phyloP scores from a whole-genome alignment of 148 eudicot species.

The Rhododendron simsii region DNA sequence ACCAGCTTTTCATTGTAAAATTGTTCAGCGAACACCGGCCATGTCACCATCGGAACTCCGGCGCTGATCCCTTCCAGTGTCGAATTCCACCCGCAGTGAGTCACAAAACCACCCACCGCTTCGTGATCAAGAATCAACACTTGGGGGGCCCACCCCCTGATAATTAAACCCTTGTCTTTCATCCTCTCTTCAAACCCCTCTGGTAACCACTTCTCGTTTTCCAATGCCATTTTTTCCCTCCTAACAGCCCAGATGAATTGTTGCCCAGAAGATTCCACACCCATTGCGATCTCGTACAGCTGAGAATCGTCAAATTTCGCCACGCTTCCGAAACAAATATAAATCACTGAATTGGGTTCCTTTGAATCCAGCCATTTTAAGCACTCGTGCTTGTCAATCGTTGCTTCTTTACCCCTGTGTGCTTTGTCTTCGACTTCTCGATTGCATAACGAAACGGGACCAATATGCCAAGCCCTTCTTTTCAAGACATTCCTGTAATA shows the following conservation, averaged over 20 bases:
- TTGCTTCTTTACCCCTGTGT: constrained; percentile 32
- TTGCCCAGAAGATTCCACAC: constrained; percentile 44
- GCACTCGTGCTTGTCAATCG: constrained; percentile 39
- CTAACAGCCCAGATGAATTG: constrained; percentile 58
- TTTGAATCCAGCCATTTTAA: constrained; percentile 59
- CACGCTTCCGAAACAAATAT: constrained; percentile 47
- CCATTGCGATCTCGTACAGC: constrained; percentile 46
- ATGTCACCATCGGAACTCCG: constrained; percentile 38
- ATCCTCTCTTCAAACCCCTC: constrained; percentile 26
- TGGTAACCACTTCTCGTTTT: constrained; percentile 14
- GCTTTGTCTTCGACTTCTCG: constrained; percentile 24
- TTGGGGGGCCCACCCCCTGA: constrained; percentile 41
- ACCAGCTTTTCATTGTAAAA: constrained; percentile 33
- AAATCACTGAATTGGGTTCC: constrained; percentile 45
- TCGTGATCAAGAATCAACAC: constrained; percentile 26
- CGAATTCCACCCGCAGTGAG: constrained; percentile 47
- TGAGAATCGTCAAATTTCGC: constrained; percentile 15
- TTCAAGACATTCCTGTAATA: constrained; percentile 35
- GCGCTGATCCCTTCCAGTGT: constrained; percentile 23
- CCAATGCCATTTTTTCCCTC: not conserved
- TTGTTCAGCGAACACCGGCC: constrained; percentile 35
- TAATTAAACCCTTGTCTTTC: constrained; percentile 23
- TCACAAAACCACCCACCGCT: constrained; percentile 26
- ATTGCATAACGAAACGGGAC: constrained; percentile 47
- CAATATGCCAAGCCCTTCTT: constrained; percentile 49